Base-by-base conservation (phyloP, 441 rosid genomes). In the Erysimum cheiri region DNA sequence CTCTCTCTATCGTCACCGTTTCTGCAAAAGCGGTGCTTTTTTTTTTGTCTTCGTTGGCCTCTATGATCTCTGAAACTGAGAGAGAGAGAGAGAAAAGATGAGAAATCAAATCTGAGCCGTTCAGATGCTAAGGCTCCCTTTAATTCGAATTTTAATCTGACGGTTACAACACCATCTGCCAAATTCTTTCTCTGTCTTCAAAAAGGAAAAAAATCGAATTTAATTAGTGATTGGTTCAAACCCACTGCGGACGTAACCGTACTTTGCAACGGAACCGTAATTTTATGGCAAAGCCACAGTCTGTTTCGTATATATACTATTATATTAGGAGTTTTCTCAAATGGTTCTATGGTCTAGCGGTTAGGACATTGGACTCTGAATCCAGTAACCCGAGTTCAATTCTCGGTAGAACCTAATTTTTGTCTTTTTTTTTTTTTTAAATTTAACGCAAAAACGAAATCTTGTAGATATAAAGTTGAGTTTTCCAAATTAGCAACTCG, bases 301-400 rank as follows among this genome's bases (percentile, higher is more conserved):
- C 3, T 3, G 0, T 9, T 15, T 1, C 0, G 0, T 8, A 4
- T 22, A 70, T 52, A 10, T 1, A 9, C 0, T 0, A 0, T 0
- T 1, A 0, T 11, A 1, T 46, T 0, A 0, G 0, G 0, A 0
- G 0, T 0, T 0, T 3, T 0, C 0, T 0, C 57, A 60, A 57
- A 5, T 29, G 80, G 77, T 77, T 71, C 77, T 60, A 77, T 72
- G 77, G 80, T 77, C 80, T 77, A 72, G 77, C 72, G 80, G 80
- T 77, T 65, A 77, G 80, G 80, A 77, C 80, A 77, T 71, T 71
- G 73, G 77, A 76, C 76, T 76, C 76, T 77, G 80, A 77, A 77
- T 77, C 80, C 70, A 71, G 80, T 77, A 71, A 71, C 80, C 80
- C 80, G 80, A 77, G 80, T 77, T 77, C 80, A 77, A 77, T 58